Base-by-base conservation (phyloP, 2,329 filamentous ascomycete species). In the Ambrosiella xylebori region DNA sequence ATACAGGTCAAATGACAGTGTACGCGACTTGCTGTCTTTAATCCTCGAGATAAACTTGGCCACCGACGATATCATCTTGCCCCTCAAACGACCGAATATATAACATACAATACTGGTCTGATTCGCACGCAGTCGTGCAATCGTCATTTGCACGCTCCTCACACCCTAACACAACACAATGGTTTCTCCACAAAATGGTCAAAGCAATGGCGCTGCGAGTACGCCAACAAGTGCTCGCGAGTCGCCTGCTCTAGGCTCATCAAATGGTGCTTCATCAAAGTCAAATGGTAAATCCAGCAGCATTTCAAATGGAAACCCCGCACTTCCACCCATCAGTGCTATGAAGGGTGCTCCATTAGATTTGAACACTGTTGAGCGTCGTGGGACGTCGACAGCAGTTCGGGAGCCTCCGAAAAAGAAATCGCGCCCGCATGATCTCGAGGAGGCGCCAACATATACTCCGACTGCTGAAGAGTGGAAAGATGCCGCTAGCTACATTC, bases 401-500 rank as follows among this genome's bases (percentile, higher is more conserved):
- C 82, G 85, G 65, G 88, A 95, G 67, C 78, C 83, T 5, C 76
- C 78, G n/a, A 87, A 88, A 69, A 83, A 84, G 68, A 84, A 84
- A 68, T 82, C 80, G 64, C 81, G 93, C 56, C 86, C 87, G 41
- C 89, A 95, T 70, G 88, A 84, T 49, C 77, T 98, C 47, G 79
- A 86, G 63, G 91, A 97, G 67, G 91, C 93, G 36, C 91, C 91
- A 1, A 93, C 88, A 4, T 98, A 88, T 69, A 78, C 82, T 63
- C 93, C 93, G 38, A 95, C 88, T 0, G 84, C 88, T 64, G 90
- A 96, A 64, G 90, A 98, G 70, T 98, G 93, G 76, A 88, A 85
- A 66, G 90, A 98, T 65, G 93, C 93, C 0, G 83, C 95, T 67
- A 86, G 86, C 65, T 98, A 96, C 67, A 90, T 98, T 65, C 84